phyloP scores from a whole-genome alignment of 164 flowering plant genomes.

The Annona cherimola region DNA sequence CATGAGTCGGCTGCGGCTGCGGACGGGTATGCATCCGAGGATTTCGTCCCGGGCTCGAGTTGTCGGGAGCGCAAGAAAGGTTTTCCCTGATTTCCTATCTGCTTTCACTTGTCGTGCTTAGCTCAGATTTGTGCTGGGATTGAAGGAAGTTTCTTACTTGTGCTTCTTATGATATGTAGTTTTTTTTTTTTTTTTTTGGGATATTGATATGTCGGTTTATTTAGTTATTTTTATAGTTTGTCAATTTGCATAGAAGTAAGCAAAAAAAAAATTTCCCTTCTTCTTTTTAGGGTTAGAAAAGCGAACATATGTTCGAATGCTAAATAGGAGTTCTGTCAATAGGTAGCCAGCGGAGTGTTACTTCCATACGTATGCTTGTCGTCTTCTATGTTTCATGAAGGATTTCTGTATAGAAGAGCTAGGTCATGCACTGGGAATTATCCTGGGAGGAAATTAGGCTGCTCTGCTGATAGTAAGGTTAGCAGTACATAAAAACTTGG shows the following conservation, averaged over 20 bases:
- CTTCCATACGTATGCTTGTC: background rate
- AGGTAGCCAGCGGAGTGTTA: background rate
- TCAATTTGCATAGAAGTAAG: background rate
- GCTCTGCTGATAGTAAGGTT: background rate
- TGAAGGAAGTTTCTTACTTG: background rate
- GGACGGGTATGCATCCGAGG: slow-evolving; percentile 87
- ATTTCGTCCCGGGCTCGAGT: slow-evolving; percentile 66
- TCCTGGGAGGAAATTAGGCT: background rate
- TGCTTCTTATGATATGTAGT: background rate
- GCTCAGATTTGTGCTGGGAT: background rate
- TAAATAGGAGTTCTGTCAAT: background rate
- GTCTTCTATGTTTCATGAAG: background rate
- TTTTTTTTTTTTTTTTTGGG: background rate
- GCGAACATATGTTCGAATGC: background rate
- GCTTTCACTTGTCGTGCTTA: background rate
- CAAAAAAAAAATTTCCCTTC: background rate
- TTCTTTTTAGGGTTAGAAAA: too few species aligned
- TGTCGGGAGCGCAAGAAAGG: slow-evolving; percentile 85
- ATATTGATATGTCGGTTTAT: background rate
- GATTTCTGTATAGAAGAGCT: background rate
- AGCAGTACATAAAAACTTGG: background rate
- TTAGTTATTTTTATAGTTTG: background rate
- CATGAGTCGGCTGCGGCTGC: slow-evolving; percentile 47
- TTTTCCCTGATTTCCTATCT: slow-evolving; percentile 12
- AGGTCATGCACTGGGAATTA: background rate